Percentiles rank a stretch among this genome's conserved stretches.
phyloP scores from a whole-genome alignment of 2,329 filamentous ascomycete species.

The Phialemoniopsis sp. region DNA sequence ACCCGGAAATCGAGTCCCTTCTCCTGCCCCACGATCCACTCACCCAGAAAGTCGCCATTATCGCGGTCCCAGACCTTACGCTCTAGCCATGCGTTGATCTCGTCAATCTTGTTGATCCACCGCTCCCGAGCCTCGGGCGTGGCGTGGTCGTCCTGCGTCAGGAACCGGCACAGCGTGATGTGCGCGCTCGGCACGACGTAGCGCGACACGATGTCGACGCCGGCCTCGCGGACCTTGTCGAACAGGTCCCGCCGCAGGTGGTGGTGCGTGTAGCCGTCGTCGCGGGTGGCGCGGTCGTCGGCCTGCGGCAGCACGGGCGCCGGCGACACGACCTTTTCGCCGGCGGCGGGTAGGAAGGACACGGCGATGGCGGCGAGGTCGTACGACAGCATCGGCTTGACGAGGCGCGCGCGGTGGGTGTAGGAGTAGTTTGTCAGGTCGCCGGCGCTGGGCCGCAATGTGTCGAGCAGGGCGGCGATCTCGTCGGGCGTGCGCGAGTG shows the following conservation, averaged over 20 bases:
- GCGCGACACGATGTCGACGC: conserved; percentile 68
- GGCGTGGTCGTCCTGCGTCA: conserved; percentile 62
- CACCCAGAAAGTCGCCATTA: conserved; percentile 45
- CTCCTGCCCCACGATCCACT: conserved; percentile 88
- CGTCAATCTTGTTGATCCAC: conserved; percentile 70
- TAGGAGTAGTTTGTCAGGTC: conserved; percentile 63
- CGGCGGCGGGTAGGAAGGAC: conserved; percentile 77
- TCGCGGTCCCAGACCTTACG: conserved; percentile 62
- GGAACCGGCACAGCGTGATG: conserved; percentile 80
- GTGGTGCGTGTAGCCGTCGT: conserved; percentile 79
- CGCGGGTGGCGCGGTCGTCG: conserved; percentile 18
- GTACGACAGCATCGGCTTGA: conserved; percentile 79
- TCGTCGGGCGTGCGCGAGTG: conserved; percentile 70
- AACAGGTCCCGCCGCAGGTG: conserved; percentile 82
- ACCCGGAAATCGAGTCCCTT: conserved; percentile 71
- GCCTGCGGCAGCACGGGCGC: conserved; percentile 30
- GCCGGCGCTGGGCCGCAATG: conserved; percentile 51
- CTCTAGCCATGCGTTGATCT: conserved; percentile 73
- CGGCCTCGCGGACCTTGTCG: conserved; percentile 52
- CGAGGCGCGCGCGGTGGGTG: conserved; percentile 65
- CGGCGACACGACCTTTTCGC: conserved; percentile 45
- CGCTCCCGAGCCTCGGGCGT: conserved; percentile 51
- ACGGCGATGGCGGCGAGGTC: conserved; percentile 83
- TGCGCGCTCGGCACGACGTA: conserved; percentile 90
- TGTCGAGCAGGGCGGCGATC: conserved; percentile 58